phyloP scores from a whole-genome alignment of 2,329 filamentous ascomycete genomes.

The Colletotrichum musae region DNA sequence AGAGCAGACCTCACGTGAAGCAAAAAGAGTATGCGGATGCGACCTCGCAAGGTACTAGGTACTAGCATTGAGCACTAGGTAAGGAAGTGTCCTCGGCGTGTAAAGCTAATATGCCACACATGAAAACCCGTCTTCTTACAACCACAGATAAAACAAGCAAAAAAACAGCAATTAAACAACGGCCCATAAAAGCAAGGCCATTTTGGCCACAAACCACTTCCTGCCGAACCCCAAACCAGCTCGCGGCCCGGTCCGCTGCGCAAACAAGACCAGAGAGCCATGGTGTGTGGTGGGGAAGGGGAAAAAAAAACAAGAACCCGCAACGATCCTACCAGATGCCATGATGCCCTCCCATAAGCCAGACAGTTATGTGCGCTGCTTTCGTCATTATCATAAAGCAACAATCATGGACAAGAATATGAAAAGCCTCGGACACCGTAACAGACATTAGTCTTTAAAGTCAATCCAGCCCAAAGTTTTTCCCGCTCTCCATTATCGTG shows the following conservation, averaged over 20 bases:
- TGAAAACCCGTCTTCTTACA: slow-evolving; percentile 21
- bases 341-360: slow-evolving; percentile 30
- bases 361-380: slow-evolving; percentile 38
- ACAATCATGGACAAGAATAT: slow-evolving; percentile 38
- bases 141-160: background rate
- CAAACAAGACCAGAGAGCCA: background rate
- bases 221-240: slow-evolving; percentile 1
- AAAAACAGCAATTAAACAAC: too few species aligned
- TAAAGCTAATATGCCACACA: slow-evolving; percentile 23
- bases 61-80: slow-evolving; percentile 34
- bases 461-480: slow-evolving; percentile 30
- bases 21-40: background rate
- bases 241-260: slow-evolving; percentile 6
- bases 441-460: slow-evolving; percentile 39
- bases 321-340: slow-evolving; percentile 12
- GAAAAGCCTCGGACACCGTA: slow-evolving; percentile 37
- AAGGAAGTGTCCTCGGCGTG: slow-evolving; percentile 7
- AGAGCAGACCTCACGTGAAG: background rate
- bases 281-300: background rate
- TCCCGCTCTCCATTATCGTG: slow-evolving; percentile 39
- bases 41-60: background rate
- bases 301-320: slow-evolving; percentile 2
- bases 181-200: background rate
- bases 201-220: slow-evolving; percentile 4
- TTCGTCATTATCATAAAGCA: slow-evolving; percentile 43